Evolutionary conservation across 805 yeast species (phyloP), one percentile per base, ranked within the genome.

Genomic region (Yamadazyma sp.): DNA sequence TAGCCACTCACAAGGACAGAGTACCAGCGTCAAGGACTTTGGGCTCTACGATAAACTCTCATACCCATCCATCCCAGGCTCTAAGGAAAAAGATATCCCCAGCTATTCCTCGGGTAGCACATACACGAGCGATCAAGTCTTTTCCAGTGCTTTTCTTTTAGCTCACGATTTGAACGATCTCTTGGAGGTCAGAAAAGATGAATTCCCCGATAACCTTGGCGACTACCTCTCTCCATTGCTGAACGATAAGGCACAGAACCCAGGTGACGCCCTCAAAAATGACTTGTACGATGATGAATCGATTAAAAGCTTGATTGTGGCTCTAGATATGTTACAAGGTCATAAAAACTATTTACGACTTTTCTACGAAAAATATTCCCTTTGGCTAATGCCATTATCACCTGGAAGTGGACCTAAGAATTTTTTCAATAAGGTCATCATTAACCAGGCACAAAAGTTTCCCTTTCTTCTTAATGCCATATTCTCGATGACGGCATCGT

Each of bases 401-500:
- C 48, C 47, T 7, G 45, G 23, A 9, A 33, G 45, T 17, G 50
- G 52, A 7, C 44, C 43, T 2, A 41, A 43, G 16, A 48, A 44
- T 26, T 38, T 44, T 22, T 46, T 41, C 26, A 44, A 40, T 17
- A 46, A 46, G 24, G 47, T 41, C 19, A 31, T 48, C 3, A 36
- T 48, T 10, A 38, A 40, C 16, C 48, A 44, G 22, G 52, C 52
- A 4, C 41, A 33, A 18, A 37, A 30, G 15, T 37, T 30, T 5
- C 50, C 48, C 6, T 48, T 48, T 38, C 34, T 48, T 15, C 20
- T 48, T 12, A 39, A 48, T 33, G 50, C 52, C 1, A 42, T 48
- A 6, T 17, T 48, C n/a, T 44, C 52, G 5, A 42, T 48, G 16
- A 44, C 52, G 2, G 52, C 52, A 2, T 37, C 49, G n/a, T 48